Conservation (phyloP, 148 eudicot species). For the Pouteria glomerata region DNA sequence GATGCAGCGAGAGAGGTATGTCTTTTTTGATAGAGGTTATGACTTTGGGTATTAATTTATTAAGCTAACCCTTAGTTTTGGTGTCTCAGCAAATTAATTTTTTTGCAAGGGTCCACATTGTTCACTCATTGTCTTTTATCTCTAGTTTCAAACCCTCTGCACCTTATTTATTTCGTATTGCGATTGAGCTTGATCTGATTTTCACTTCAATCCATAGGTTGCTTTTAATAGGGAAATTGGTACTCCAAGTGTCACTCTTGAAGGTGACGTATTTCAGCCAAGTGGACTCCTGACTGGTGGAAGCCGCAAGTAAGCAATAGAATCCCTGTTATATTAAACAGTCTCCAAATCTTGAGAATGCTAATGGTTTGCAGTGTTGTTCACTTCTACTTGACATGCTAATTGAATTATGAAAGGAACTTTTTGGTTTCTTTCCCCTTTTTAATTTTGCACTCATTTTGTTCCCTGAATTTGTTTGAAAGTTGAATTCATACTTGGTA, state of each 20-base stretch:
- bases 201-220: slow-evolving; percentile 41
- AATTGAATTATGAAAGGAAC: not conserved
- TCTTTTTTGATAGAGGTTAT: too few relatives aligned
- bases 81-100: not conserved
- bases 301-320: slow-evolving; percentile 70
- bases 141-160: not conserved
- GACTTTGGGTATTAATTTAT: not conserved
- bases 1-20: slow-evolving; percentile 88
- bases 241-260: slow-evolving; percentile 83
- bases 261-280: slow-evolving; percentile 95
- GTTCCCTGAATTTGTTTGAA: not conserved
- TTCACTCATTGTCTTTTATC: not conserved
- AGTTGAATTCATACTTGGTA: not conserved
- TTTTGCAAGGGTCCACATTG: not conserved
- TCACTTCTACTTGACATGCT: not conserved
- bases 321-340: not conserved
- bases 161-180: not conserved
- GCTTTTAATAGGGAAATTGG: slow-evolving; percentile 67
- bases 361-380: not conserved
- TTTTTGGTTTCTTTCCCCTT: too few relatives aligned
- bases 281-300: slow-evolving; percentile 99
- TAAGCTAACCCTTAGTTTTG: not conserved
- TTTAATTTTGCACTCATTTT: not conserved
- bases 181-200: not conserved
- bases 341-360: not conserved